These are phyloP conservation scores for Fraxinus platypoda DNA, from an alignment of 305 asterid genomes.

Conservation along the genomic window DNA sequence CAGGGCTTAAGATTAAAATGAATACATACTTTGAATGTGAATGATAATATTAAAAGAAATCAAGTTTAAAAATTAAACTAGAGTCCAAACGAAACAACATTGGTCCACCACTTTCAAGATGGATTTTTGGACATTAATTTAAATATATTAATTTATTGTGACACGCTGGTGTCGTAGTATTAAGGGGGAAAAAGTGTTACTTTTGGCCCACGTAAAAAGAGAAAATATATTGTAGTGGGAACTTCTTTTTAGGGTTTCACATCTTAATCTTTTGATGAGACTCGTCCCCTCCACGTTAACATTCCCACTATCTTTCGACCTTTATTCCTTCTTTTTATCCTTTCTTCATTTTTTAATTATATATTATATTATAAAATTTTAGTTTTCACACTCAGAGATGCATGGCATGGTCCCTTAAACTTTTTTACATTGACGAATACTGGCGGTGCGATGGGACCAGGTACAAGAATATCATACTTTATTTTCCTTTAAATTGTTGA, in stretches of 20 bases:
- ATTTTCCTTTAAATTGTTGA: background rate
- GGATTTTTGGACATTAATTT: background rate
- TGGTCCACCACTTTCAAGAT: background rate
- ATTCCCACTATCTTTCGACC: conserved; percentile 38
- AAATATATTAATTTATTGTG: background rate
- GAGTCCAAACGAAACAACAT: background rate
- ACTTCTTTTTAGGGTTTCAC: conserved; percentile 68
- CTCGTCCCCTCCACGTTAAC: conserved; percentile 44
- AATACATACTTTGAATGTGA: background rate
- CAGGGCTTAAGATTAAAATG: background rate
- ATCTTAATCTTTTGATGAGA: conserved; percentile 53
- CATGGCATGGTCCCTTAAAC: conserved; percentile 21
- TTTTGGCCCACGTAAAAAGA: conserved; percentile 54
- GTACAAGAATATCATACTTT: conserved; percentile 28
- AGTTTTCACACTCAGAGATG: conserved; percentile 13
- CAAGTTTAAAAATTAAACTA: background rate
- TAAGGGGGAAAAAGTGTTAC: conserved; percentile 14
- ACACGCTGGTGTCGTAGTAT: background rate
- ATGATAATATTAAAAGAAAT: background rate
- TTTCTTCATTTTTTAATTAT: conserved; percentile 16
- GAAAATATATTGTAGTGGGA: conserved; percentile 53
- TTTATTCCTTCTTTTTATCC: conserved; percentile 11
- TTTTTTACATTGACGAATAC: conserved; percentile 25
- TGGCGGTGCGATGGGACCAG: conserved; percentile 10
- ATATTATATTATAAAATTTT: conserved; percentile 8